These are phyloP conservation scores for Pisolithus thermaeus DNA, from an alignment of 1,284 basidiomycete species.

Conservation along the genomic window DNA sequence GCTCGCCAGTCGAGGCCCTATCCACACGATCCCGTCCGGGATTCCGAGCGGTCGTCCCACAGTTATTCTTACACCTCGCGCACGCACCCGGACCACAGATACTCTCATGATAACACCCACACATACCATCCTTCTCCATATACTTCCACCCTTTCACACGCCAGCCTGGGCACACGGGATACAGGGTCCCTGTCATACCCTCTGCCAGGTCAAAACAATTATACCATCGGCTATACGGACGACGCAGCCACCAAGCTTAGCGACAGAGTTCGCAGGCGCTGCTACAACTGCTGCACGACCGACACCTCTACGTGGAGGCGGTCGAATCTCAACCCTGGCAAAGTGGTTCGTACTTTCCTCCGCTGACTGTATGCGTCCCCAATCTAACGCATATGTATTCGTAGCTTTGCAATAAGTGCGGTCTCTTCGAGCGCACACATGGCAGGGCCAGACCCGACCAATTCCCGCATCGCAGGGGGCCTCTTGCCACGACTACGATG, in stretches of 20 bases:
- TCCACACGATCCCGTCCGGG: slow-evolving; percentile 30
- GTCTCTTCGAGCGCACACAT: slow-evolving; percentile 77
- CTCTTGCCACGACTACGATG: slow-evolving; percentile 41
- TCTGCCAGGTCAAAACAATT: slow-evolving; percentile 32
- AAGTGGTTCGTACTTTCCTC: slow-evolving; percentile 55
- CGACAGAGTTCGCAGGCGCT: slow-evolving; percentile 65
- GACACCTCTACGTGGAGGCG: slow-evolving; percentile 78
- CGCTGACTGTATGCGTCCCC: too few relatives aligned
- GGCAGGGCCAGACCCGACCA: slow-evolving; percentile 73
- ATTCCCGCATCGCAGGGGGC: slow-evolving; percentile 73
- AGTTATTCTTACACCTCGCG: slow-evolving; percentile 26
- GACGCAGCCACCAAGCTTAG: slow-evolving; percentile 73
- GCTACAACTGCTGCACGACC: slow-evolving; percentile 80
- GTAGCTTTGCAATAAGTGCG: slow-evolving; percentile 83
- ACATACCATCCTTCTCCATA: slow-evolving; percentile 25
- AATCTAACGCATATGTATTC: slow-evolving; percentile 9
- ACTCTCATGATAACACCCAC: slow-evolving; percentile 27
- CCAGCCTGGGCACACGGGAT: slow-evolving; percentile 19
- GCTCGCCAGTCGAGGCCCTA: slow-evolving; percentile 30
- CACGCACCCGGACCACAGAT: slow-evolving; percentile 24
- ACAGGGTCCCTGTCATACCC: slow-evolving; percentile 25
- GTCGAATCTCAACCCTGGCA: slow-evolving; percentile 70
- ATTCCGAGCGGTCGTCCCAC: slow-evolving; percentile 27
- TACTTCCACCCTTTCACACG: slow-evolving; percentile 24
- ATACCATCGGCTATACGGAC: slow-evolving; percentile 56